Base-by-base conservation (phyloP, 2,329 filamentous ascomycete genomes). In the Penicillium sp. region DNA sequence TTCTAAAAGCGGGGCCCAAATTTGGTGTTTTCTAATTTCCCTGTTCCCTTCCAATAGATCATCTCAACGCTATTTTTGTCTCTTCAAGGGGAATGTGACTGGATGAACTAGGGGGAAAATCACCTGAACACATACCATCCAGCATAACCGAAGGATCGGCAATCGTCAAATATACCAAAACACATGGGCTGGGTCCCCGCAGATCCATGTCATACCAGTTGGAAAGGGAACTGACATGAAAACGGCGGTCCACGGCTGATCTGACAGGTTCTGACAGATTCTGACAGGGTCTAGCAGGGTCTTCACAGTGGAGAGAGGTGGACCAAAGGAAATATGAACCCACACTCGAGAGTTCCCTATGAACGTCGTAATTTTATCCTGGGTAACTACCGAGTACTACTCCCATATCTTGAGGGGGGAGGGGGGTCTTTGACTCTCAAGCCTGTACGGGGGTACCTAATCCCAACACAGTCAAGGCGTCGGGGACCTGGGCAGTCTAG, bases 91-190 rank as follows among this genome's bases (percentile, higher is more conserved):
- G 58, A 60, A 63, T 60, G 61, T 59, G 60, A 54, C 55, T 47
- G 40, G 48, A 37, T 27, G 54, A 57, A 56, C 58, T 57, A 63
- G 61, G 37, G 60, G 33, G 33, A 37, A 47, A 51, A 47, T 4
- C 41, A 25, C 49, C 51, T 54, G 60, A 57, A 57, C 48, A 54
- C 56, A 67, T 67, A 57, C 49, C 59, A 59, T 42, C 49, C 41
- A 52, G 50, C 31, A 61, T 52, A 65, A 50, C 59, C 59, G 58
- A 66, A 62, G 45, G 68, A 69, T 70, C 69, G 62, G 67, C 67
- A 66, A 61, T 65, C 62, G 58, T 64, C 60, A 66, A 67, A 25
- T 25, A 25, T 33, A 25, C 65, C 55, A 69, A 69, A 68, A 50
- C 53, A 55, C 46, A 57, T 55, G 56, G 58, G 40, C 50, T 56